Evolutionary conservation across 441 rosid species (phyloP).

Genomic region (Corymbia calophylla): DNA sequence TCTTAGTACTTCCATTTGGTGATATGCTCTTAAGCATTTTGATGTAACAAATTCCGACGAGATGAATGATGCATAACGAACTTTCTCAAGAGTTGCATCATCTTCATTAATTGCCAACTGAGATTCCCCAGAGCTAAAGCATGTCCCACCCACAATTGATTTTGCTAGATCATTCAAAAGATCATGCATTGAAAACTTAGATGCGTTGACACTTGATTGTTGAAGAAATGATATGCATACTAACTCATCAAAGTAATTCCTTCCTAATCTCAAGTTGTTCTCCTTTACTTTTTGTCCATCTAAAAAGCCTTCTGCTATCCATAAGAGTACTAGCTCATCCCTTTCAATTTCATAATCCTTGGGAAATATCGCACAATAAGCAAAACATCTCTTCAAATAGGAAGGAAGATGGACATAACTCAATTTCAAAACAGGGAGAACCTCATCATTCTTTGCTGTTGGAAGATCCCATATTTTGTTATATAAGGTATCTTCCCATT

Average conservation of each 20-base stretch:
- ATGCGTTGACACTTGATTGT: not conserved
- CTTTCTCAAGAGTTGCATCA: not conserved
- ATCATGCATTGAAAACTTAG: not conserved
- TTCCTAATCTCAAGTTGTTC: not conserved
- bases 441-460: no score
- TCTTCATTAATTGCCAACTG: not conserved
- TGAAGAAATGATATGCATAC: not conserved
- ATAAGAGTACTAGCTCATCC: not conserved
- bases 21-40: not conserved
- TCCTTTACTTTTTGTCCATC: not conserved
- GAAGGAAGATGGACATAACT: no score
- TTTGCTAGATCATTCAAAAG: not conserved
- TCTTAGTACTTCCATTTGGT: not conserved
- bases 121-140: not conserved
- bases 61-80: not conserved
- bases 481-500: not conserved
- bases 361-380: not conserved
- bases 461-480: no score
- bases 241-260: not conserved
- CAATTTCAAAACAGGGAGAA: no score
- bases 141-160: not conserved
- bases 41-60: not conserved
- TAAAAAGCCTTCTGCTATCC: not conserved
- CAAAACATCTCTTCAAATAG: not conserved
- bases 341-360: not conserved